Percentiles rank a stretch among this genome's conserved stretches.
Evolutionary conservation across 495 filamentous ascomycete genomes (phyloP).

Genomic region (Entonaema liquescens): DNA sequence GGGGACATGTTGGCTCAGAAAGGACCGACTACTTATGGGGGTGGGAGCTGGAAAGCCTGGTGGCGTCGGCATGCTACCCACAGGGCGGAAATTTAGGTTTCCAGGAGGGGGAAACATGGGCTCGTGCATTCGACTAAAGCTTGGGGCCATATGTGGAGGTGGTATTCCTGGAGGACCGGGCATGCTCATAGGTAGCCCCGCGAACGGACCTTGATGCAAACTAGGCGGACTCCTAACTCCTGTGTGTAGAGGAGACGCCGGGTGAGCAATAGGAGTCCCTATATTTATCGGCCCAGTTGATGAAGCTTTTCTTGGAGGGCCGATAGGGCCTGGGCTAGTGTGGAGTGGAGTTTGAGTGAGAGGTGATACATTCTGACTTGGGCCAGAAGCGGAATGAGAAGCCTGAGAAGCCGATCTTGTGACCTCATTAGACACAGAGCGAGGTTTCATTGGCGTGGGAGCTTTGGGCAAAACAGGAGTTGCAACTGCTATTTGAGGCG

Average conservation of each 20-base stretch:
- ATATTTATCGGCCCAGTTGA: constrained; percentile 39
- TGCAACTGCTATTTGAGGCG: constrained; percentile 79
- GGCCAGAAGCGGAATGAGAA: constrained; percentile 56
- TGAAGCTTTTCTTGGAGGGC: constrained; percentile 55
- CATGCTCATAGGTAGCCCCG: constrained; percentile 50
- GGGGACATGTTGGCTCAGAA: constrained; percentile 66
- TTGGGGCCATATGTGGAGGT: constrained; percentile 47
- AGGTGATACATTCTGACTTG: constrained; percentile 74
- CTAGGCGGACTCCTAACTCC: constrained; percentile 57
- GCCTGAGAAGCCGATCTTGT: constrained; percentile 74
- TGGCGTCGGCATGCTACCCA: constrained; percentile 64
- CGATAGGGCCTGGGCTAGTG: constrained; percentile 63
- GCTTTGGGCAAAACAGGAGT: constrained; percentile 85
- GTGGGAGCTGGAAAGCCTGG: constrained; percentile 62
- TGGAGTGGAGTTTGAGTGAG: constrained; percentile 65
- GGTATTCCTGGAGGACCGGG: constrained; percentile 69
- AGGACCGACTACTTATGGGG: constrained; percentile 69
- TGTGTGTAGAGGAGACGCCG: constrained; percentile 53
- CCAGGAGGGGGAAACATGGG: constrained; percentile 63
- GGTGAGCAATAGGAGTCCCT: constrained; percentile 32
- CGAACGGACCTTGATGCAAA: constrained; percentile 50
- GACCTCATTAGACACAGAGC: constrained; percentile 84
- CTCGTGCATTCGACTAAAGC: constrained; percentile 62
- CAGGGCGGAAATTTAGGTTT: constrained; percentile 66
- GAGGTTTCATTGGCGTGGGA: constrained; percentile 76